Evolutionary conservation across 805 yeast species (phyloP), one percentile per base, ranked within the genome.

Genomic region (Priceomyces haplophilus): DNA sequence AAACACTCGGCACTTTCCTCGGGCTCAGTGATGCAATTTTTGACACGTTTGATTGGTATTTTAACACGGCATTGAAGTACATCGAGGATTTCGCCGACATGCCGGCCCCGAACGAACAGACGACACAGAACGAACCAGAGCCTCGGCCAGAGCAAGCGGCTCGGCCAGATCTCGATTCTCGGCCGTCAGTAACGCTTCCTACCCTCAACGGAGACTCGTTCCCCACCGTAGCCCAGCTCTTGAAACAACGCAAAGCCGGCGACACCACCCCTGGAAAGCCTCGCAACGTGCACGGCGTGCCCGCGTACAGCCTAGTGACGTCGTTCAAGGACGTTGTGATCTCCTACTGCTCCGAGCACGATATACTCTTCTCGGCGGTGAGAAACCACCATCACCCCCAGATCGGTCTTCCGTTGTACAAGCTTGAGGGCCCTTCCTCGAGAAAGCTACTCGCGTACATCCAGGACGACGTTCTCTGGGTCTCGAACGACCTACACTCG

Each of bases 271-370:
- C 18, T 4, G 34, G 4, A 13, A 24, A 13, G 6, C 23, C 8
- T 7, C 15, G 2, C 46, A 55, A 45, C 40, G 61, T 53, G 38
- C 54, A 51, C 44, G 72, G 75, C 3, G 63, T 75, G 3, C 80
- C 82, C 0, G 49, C 71, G 8, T 64, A 66, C 30, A 67, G 65
- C 34, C 59, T 79, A 1, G 50, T 61, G 23, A 65, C 75, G 3
- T 68, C 85, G 0, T 82, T 82, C 54, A 80, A 73, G 48, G 88
- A 85, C 41, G 82, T 88, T 15, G 77, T 87, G 2, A 79, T 75
- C 41, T 78, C 78, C 2, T 77, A 67, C 52, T 88, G 96, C 52
- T 54, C 68, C 19, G 61, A 64, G 2, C 61, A 78, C 38, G 76
- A 76, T 29, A 65, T 82, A 18, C 53, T 72, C 7, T 62, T 80